phyloP scores from a whole-genome alignment of 2,329 filamentous ascomycete species.

The Xylariaceae sp. region DNA sequence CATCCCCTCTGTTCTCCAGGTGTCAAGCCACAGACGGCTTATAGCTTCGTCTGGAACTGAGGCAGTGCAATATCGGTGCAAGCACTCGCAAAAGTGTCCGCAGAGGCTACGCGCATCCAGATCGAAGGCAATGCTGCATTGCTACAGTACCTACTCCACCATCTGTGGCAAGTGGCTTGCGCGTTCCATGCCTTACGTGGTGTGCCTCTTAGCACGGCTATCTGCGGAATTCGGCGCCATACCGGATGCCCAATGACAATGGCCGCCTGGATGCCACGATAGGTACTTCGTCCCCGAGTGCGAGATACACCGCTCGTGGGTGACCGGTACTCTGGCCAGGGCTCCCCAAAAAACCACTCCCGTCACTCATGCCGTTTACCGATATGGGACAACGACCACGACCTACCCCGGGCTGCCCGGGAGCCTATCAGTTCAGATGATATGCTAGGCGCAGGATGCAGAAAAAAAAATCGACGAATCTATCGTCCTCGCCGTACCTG shows the following conservation, averaged over 20 bases:
- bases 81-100: not conserved
- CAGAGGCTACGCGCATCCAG: not conserved
- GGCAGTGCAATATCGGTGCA: constrained; percentile 1
- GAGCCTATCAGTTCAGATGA: no score
- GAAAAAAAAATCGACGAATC: no score
- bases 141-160: not conserved
- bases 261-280: not conserved
- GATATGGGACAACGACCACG: no score
- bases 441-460: no score
- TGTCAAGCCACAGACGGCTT: constrained; percentile 3
- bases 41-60: not conserved
- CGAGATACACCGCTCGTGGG: constrained; percentile 8
- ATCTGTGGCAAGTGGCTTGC: constrained; percentile 19
- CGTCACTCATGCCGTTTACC: no score
- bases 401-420: no score
- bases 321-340: constrained; percentile 5
- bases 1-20: not conserved
- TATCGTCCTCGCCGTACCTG: no score
- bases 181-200: constrained; percentile 6
- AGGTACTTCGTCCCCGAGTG: constrained; percentile 6
- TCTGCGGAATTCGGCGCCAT: not conserved
- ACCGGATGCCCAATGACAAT: not conserved
- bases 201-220: not conserved
- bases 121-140: constrained; percentile 14
- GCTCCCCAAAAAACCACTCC: no score